These are phyloP conservation scores for Psilocybe cyanescens DNA, from an alignment of 768 basidiomycete species.

Conservation along the genomic window DNA sequence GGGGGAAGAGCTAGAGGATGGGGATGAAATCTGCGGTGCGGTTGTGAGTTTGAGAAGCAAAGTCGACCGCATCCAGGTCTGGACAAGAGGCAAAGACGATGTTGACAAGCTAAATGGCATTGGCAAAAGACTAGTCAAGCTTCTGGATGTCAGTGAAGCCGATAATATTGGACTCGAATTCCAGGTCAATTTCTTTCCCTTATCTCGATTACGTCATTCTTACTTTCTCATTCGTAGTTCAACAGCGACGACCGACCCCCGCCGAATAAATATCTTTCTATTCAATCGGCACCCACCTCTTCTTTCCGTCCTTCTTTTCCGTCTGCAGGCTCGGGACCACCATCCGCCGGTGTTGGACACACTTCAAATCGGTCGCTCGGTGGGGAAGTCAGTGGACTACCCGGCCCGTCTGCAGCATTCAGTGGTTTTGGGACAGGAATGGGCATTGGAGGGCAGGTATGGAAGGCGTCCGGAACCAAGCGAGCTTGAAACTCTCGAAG, in stretches of 20 bases:
- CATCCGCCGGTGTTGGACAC: slow-evolving; percentile 4
- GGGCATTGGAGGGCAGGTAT: slow-evolving; percentile 25
- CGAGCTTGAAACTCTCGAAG: slow-evolving; percentile 5
- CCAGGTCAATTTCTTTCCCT: slow-evolving; percentile 57
- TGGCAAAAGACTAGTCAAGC: slow-evolving; percentile 80
- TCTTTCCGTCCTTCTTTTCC: slow-evolving; percentile 73
- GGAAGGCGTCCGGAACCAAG: slow-evolving; percentile 20
- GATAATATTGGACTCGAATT: slow-evolving; percentile 89
- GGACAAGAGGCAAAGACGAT: slow-evolving; percentile 87
- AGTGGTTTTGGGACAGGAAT: slow-evolving; percentile 29
- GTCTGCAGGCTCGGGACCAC: slow-evolving; percentile 14
- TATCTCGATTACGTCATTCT: slow-evolving; percentile 9
- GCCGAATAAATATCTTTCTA: slow-evolving; percentile 81
- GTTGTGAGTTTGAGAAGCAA: slow-evolving; percentile 88
- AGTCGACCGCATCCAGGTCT: slow-evolving; percentile 90
- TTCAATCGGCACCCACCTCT: slow-evolving; percentile 70
- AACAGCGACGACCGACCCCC: slow-evolving; percentile 88
- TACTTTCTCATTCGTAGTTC: slow-evolving; percentile 47
- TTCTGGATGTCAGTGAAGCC: slow-evolving; percentile 82
- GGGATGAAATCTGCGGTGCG: slow-evolving; percentile 79
- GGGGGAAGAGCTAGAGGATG: slow-evolving; percentile 77
- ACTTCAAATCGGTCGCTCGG: slow-evolving; percentile 7
- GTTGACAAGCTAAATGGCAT: slow-evolving; percentile 84
- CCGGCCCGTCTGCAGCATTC: slow-evolving; percentile 19
- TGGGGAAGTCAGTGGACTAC: background rate